phyloP scores from a whole-genome alignment of 2,329 filamentous ascomycete genomes.

The Epichloe glyceriae region DNA sequence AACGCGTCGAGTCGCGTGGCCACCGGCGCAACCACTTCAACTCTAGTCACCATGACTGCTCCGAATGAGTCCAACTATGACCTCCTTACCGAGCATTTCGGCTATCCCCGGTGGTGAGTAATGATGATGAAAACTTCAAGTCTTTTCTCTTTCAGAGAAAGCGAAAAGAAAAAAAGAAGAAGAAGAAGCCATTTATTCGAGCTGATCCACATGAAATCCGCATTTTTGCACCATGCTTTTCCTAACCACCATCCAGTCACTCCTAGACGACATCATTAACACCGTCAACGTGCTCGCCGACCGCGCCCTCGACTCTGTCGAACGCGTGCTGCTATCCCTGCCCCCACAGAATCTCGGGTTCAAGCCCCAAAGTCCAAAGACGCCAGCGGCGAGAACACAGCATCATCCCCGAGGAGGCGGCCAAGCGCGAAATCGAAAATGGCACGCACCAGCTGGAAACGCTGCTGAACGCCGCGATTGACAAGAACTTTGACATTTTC shows the following conservation, averaged over 20 bases:
- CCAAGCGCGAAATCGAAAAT: constrained; percentile 64
- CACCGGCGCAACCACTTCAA: constrained; percentile 1
- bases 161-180: constrained; percentile 6
- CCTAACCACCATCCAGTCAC: constrained; percentile 41
- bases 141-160: background rate
- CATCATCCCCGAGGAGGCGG: constrained; percentile 26
- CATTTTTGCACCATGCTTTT: background rate
- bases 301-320: constrained; percentile 76
- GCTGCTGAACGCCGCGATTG: constrained; percentile 65
- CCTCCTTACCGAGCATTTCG: constrained; percentile 88
- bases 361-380: constrained; percentile 24
- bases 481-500: constrained; percentile 75
- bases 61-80: constrained; percentile 39
- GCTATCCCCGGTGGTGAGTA: constrained; percentile 80
- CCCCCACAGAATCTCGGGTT: constrained; percentile 75
- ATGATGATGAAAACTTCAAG: constrained; percentile 1
- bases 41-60: constrained; percentile 15
- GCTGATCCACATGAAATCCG: background rate
- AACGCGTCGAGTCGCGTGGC: constrained; percentile 10
- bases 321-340: constrained; percentile 63
- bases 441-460: constrained; percentile 79
- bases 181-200: background rate
- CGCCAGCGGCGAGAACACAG: constrained; percentile 1
- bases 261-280: constrained; percentile 98
- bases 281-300: constrained; percentile 88